Base-by-base conservation (phyloP, 2,329 filamentous ascomycete genomes). In the Alternaria triticina region DNA sequence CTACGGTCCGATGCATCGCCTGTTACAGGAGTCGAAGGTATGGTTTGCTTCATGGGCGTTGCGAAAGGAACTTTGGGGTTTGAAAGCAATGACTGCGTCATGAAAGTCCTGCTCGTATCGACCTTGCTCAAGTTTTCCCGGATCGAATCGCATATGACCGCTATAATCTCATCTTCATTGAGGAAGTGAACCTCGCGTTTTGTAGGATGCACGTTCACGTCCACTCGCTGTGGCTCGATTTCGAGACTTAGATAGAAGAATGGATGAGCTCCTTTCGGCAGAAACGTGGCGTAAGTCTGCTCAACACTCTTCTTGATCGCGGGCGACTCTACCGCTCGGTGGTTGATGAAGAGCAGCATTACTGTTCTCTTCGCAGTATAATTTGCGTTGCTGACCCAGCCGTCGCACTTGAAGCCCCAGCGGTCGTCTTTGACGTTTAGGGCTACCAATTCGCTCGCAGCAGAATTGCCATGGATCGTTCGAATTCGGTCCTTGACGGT, bases 141-240 rank as follows among this genome's bases (percentile, higher is more conserved):
- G 22, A 99, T 91, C 57, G 92, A 88, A 64, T 90, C 88, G 81
- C 94, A 97, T 5, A 99, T 89, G 13, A 88, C 87, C 67, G 96
- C 92, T 50, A 96, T 91, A 49, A 99, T 97, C 71, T 99, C 96
- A 67, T 99, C 96, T 77, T 99, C 96, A 65, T 98, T 97, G 22
- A 99, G 85, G 72, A 99, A 98, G 74, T 98, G 96, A 20, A 99
- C 96, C 77, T 99, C 95, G 54, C 93, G 87, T 79, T 99, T 99
- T 0, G 96, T 99, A 0, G 96, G 96, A 79, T 99, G 96, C 1
- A 99, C 91, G 71, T 99, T 99, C 75, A 99, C 96, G 78, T 99
- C 96, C 5, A 99, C 93, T 57, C 95, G 87, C 25, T 91, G 89
- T 1, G 96, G 95, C 71, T 98, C 94, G 61, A 99, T 97, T 63